Percentiles rank a stretch among this genome's conserved stretches.
Evolutionary conservation across 2,329 filamentous ascomycete genomes (phyloP).

Genomic region (Penicillium nordicum): DNA sequence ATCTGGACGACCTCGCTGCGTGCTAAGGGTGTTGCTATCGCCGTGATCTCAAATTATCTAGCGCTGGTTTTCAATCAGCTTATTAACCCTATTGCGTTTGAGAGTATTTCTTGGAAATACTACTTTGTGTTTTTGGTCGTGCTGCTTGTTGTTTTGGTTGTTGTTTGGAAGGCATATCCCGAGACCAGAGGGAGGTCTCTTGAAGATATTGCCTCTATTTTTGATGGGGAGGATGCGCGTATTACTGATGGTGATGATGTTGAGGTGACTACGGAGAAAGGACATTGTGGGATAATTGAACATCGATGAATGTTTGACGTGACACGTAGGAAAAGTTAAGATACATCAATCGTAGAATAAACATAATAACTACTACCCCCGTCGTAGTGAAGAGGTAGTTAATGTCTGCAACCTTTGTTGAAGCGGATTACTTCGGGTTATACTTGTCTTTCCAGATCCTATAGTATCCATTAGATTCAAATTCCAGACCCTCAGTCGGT

Average conservation of each 20-base stretch:
- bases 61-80: conserved; percentile 3
- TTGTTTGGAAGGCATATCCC: conserved; percentile 5
- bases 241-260: not conserved
- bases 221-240: not conserved
- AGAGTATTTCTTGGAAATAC: conserved; percentile 4
- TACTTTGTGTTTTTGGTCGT: conserved; percentile 4
- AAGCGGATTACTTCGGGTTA: conserved; percentile 39
- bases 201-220: conserved; percentile 1
- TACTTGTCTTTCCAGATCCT: conserved; percentile 99
- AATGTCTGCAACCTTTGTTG: not conserved
- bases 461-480: conserved; percentile 14
- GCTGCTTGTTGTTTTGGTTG: not conserved
- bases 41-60: conserved; percentile 10
- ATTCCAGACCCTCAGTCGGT: conserved; percentile 10
- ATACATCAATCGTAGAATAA: not conserved
- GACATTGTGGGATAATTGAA: not conserved
- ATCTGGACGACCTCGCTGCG: conserved; percentile 27
- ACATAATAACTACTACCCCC: not conserved
- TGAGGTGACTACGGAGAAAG: not conserved
- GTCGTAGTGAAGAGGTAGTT: not conserved
- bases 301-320: not conserved
- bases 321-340: not conserved
- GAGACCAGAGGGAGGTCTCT: conserved; percentile 2
- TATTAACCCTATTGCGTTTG: conserved; percentile 4
- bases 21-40: conserved; percentile 24